These are phyloP conservation scores for Phytophthora sp. DNA, from an alignment of 352 stramenopile genomes.

Conservation along the genomic window DNA sequence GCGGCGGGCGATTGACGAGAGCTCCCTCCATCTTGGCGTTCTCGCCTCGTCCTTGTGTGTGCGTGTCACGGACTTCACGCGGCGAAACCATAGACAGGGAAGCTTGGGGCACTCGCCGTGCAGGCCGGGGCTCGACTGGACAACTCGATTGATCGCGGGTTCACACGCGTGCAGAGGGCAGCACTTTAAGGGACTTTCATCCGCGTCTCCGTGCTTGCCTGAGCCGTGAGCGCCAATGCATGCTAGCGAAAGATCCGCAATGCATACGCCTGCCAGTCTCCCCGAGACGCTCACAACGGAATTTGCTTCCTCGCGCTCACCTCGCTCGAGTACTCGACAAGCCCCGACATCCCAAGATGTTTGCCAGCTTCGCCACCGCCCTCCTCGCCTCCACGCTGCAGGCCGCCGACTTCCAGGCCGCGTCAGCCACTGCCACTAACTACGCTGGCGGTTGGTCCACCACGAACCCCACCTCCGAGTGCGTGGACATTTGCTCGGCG, in stretches of 20 bases:
- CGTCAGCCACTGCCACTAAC: conserved; percentile 37
- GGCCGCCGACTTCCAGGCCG: conserved; percentile 25
- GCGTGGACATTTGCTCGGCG: conserved; percentile 80
- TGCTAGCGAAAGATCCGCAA: conserved; percentile 6
- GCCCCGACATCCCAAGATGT: conserved; percentile 12
- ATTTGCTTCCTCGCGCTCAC: conserved; percentile 21
- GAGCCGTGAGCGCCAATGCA: conserved; percentile 10
- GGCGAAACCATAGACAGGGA: conserved; percentile 12
- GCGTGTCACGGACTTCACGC: conserved; percentile 12
- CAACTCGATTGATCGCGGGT: conserved; percentile 19
- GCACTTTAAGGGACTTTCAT: conserved; percentile 7
- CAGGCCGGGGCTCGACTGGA: conserved; percentile 15
- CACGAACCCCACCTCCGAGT: conserved; percentile 46
- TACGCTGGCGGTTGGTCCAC: conserved; percentile 59
- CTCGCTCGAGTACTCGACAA: conserved; percentile 14
- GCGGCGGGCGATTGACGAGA: conserved; percentile 13
- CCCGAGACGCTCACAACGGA: conserved; percentile 13
- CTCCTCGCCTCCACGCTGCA: conserved; percentile 21
- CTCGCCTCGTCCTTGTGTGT: conserved; percentile 16
- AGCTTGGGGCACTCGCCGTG: conserved; percentile 1
- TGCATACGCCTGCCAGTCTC: neutral
- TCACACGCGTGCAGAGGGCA: conserved; percentile 7
- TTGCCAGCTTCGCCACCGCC: conserved; percentile 11
- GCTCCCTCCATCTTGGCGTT: conserved; percentile 4
- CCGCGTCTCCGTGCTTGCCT: conserved; percentile 16